Conservation (phyloP, 192 early-diverging fungal species). For the Backusella australiensis region DNA sequence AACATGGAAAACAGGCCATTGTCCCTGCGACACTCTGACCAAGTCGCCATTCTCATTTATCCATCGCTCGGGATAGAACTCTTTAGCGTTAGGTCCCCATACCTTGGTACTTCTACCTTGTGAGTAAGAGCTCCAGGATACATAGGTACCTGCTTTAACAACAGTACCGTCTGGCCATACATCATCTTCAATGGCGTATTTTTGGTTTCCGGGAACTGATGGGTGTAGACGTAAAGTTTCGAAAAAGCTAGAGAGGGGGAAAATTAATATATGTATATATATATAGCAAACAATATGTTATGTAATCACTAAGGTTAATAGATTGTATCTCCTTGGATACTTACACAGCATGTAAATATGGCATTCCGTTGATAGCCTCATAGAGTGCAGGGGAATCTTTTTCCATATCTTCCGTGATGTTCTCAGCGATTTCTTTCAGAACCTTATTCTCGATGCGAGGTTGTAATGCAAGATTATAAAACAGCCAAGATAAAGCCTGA, state of each 20-base stretch:
- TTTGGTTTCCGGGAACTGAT: slow-evolving; percentile 58
- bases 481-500: slow-evolving; percentile 48
- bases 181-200: slow-evolving; percentile 55
- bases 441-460: slow-evolving; percentile 44
- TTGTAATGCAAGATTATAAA: slow-evolving; percentile 40
- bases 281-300: not conserved
- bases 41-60: slow-evolving; percentile 39
- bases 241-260: slow-evolving; percentile 5
- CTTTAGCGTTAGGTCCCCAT: slow-evolving; percentile 62
- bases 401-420: slow-evolving; percentile 26
- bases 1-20: slow-evolving; percentile 58
- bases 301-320: too few relatives aligned
- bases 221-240: slow-evolving; percentile 70
- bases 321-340: not conserved
- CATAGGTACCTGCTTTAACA: slow-evolving; percentile 47
- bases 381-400: slow-evolving; percentile 25
- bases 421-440: slow-evolving; percentile 34
- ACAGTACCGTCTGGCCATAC: slow-evolving; percentile 58
- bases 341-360: slow-evolving; percentile 40
- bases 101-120: slow-evolving; percentile 51
- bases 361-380: slow-evolving; percentile 29
- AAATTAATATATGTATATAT: not conserved
- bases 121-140: slow-evolving; percentile 49
- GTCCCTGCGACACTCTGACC: slow-evolving; percentile 34
- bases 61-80: slow-evolving; percentile 69